A percentile compares a stretch with the other conserved stretches of the same genome.
phyloP scores from a whole-genome alignment of 768 basidiomycete genomes.

The Cystofilobasidium macerans region DNA sequence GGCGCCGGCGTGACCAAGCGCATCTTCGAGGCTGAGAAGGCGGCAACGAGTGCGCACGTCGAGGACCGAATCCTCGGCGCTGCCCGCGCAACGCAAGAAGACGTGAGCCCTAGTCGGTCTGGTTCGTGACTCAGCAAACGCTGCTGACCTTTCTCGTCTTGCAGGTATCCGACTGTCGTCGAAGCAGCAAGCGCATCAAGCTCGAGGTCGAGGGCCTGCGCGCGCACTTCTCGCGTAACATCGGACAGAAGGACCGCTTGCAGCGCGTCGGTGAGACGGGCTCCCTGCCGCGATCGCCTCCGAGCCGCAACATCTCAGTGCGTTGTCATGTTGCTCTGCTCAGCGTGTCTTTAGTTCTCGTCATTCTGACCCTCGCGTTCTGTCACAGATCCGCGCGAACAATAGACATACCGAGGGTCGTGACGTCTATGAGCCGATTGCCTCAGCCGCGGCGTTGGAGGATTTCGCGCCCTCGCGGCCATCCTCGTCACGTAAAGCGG shows the following conservation, averaged over 20 bases:
- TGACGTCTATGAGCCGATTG: not conserved
- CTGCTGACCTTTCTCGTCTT: not conserved
- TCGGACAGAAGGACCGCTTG: conserved; percentile 19
- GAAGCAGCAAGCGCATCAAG: conserved; percentile 13
- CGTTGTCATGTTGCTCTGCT: not conserved
- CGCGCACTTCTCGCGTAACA: conserved; percentile 16
- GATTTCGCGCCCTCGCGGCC: not conserved
- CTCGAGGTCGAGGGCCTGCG: conserved; percentile 20
- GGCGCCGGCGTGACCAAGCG: not conserved
- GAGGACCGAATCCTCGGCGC: conserved; percentile 2
- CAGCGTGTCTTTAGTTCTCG: not conserved
- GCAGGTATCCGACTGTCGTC: not conserved
- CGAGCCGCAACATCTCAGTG: conserved; percentile 19
- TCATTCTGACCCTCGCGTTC: not conserved
- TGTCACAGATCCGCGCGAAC: not conserved
- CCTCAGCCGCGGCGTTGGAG: not conserved
- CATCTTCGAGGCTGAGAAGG: conserved; percentile 2
- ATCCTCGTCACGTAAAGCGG: not conserved
- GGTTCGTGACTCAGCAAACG: not conserved
- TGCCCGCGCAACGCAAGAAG: conserved; percentile 1
- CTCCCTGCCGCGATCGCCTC: conserved; percentile 15
- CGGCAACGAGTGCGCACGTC: not conserved
- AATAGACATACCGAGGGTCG: conserved; percentile 5
- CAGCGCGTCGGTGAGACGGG: conserved; percentile 9
- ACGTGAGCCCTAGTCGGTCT: not conserved